phyloP scores from a whole-genome alignment of 306 rosid genomes.

The Trichosanthes truncata region DNA sequence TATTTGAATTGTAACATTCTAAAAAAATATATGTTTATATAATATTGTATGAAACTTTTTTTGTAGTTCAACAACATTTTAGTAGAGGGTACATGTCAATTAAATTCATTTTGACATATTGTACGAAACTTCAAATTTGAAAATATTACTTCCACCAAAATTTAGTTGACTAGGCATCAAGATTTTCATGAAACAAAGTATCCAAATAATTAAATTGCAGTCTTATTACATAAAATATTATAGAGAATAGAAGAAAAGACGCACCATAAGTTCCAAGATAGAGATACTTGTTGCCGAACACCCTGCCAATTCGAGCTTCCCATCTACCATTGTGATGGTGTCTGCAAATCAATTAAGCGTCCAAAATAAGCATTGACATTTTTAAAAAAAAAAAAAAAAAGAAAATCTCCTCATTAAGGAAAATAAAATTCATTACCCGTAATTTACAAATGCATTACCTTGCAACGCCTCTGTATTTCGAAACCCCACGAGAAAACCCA shows the following conservation, averaged over 20 bases:
- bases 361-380: background rate
- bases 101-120: too few relatives aligned
- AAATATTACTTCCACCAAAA: too few relatives aligned
- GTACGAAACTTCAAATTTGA: too few relatives aligned
- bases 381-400: background rate
- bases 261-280: conserved; percentile 87
- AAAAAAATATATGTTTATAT: too few relatives aligned
- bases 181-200: background rate
- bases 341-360: conserved; percentile 19
- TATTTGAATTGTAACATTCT: too few relatives aligned
- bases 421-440: background rate
- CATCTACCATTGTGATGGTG: conserved; percentile 94
- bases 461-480: conserved; percentile 88
- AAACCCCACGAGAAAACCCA: conserved; percentile 87
- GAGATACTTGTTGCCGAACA: conserved; percentile 84
- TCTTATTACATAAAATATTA: background rate
- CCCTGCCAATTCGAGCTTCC: conserved; percentile 93
- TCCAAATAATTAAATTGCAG: background rate
- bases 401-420: too few relatives aligned
- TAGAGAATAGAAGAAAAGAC: background rate
- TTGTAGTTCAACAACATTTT: too few relatives aligned
- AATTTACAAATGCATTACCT: conserved; percentile 29
- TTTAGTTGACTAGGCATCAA: too few relatives aligned
- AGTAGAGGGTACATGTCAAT: too few relatives aligned
- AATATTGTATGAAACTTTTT: too few relatives aligned